A percentile compares a stretch with the other conserved stretches of the same genome.
These are phyloP conservation scores for Mayamaea pseudoterrestris DNA, from an alignment of 108 stramenopile genomes.

Conservation along the genomic window DNA sequence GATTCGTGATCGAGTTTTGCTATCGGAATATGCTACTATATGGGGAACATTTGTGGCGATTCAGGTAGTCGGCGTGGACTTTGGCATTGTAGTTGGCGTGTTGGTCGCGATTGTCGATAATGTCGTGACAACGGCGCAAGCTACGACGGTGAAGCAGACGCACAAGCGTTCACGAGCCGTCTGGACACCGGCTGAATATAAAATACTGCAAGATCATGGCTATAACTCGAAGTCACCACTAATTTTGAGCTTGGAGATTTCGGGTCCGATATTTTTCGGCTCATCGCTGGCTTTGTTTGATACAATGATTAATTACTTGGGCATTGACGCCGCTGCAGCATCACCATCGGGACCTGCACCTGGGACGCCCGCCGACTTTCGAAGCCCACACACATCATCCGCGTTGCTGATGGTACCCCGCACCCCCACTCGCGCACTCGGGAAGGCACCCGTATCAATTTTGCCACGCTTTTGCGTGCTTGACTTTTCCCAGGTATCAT, in stretches of 20 bases:
- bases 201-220: conserved; percentile 46
- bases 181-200: conserved; percentile 49
- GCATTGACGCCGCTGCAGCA: conserved; percentile 18
- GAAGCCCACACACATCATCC: too few species aligned
- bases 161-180: conserved; percentile 62
- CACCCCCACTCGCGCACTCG: conserved; percentile 8
- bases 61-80: conserved; percentile 75
- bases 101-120: conserved; percentile 68
- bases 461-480: conserved; percentile 59
- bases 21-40: conserved; percentile 70
- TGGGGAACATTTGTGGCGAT: conserved; percentile 77
- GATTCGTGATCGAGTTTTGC: conserved; percentile 67
- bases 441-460: conserved; percentile 11
- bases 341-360: background rate
- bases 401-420: too few species aligned
- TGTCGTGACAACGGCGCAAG: conserved; percentile 54
- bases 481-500: conserved; percentile 53
- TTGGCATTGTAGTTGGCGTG: conserved; percentile 65
- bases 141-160: conserved; percentile 34
- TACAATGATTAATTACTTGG: conserved; percentile 42
- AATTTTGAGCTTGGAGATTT: conserved; percentile 58
- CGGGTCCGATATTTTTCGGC: conserved; percentile 75
- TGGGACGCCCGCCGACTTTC: too few species aligned
- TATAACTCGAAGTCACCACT: conserved; percentile 38
- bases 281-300: conserved; percentile 46